Conservation (phyloP, 1,284 basidiomycete genomes). For the Kwoniella shivajii region DNA sequence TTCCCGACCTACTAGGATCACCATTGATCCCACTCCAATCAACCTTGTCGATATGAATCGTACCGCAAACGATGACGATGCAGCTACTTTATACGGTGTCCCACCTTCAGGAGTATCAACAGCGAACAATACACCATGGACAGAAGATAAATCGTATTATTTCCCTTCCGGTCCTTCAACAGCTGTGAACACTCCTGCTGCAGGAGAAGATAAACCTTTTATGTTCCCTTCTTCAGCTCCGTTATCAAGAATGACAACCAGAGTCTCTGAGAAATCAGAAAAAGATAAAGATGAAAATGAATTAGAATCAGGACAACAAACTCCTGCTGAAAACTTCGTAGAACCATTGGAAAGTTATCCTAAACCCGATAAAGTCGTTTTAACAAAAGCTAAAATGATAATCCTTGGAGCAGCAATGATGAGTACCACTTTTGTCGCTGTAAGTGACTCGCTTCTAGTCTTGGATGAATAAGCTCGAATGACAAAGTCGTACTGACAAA, state of each 20-base stretch:
- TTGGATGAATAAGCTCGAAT: not conserved
- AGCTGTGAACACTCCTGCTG: slow-evolving; percentile 12
- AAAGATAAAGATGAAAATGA: not conserved
- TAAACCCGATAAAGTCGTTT: slow-evolving; percentile 1
- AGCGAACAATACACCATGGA: slow-evolving; percentile 5
- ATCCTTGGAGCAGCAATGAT: slow-evolving; percentile 28
- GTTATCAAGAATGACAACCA: slow-evolving; percentile 9
- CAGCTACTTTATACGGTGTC: too few species aligned
- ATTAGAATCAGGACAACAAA: slow-evolving; percentile 3
- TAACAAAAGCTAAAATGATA: slow-evolving; percentile 17
- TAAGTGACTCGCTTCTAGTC: slow-evolving; percentile 19
- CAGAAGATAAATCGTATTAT: slow-evolving; percentile 9
- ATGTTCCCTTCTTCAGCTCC: slow-evolving; percentile 14
- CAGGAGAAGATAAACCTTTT: slow-evolving; percentile 16
- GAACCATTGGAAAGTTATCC: slow-evolving; percentile 4
- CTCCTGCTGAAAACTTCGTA: slow-evolving; percentile 3
- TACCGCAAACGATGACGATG: not conserved
- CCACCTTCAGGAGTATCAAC: not conserved
- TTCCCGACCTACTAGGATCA: not conserved
- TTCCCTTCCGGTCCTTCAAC: slow-evolving; percentile 10
- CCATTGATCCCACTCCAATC: slow-evolving; percentile 1
- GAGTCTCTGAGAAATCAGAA: slow-evolving; percentile 5
- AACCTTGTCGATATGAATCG: not conserved
- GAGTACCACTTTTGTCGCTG: slow-evolving; percentile 28
- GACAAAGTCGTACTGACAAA: not conserved